These are phyloP conservation scores for Pezizomycotina sp. DNA, from an alignment of 2,329 filamentous ascomycete genomes.

Conservation along the genomic window DNA sequence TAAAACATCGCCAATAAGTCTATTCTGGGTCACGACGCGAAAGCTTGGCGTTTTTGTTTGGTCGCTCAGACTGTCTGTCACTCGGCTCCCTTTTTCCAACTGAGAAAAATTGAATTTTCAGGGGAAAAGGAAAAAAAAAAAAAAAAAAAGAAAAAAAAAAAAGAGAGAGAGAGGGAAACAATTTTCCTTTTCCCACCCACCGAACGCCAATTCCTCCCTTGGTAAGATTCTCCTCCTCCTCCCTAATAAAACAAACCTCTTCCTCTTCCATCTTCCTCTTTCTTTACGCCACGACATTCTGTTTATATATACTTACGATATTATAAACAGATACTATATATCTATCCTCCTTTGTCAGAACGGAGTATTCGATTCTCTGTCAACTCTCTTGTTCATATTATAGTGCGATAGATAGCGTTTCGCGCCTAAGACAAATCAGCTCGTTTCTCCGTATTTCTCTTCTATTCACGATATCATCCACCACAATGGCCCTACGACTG, in stretches of 20 bases:
- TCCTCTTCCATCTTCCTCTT: constrained; percentile 19
- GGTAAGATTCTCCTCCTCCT: constrained; percentile 16
- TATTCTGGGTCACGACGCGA: no score
- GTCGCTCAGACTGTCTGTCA: no score
- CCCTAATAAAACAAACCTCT: constrained; percentile 2
- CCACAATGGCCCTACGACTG: constrained; percentile 38
- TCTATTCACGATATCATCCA: constrained; percentile 7
- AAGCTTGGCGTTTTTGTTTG: no score
- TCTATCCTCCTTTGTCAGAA: neutral
- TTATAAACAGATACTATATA: constrained; percentile 7
- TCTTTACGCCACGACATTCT: constrained; percentile 7
- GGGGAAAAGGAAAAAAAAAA: no score
- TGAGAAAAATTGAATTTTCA: no score
- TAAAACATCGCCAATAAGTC: no score
- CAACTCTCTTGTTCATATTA: constrained; percentile 3
- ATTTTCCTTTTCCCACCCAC: constrained; percentile 11
- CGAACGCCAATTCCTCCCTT: constrained; percentile 18
- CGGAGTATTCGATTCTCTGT: constrained; percentile 5
- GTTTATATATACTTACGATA: no score
- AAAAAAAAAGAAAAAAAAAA: no score
- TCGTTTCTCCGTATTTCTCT: constrained; percentile 5
- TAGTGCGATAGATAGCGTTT: constrained; percentile 5
- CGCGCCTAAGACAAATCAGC: neutral
- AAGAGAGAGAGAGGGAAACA: constrained; percentile 19
- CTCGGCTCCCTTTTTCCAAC: no score